phyloP scores from a whole-genome alignment of 371 early-diverging fungal species.

The Mucor indicus region DNA sequence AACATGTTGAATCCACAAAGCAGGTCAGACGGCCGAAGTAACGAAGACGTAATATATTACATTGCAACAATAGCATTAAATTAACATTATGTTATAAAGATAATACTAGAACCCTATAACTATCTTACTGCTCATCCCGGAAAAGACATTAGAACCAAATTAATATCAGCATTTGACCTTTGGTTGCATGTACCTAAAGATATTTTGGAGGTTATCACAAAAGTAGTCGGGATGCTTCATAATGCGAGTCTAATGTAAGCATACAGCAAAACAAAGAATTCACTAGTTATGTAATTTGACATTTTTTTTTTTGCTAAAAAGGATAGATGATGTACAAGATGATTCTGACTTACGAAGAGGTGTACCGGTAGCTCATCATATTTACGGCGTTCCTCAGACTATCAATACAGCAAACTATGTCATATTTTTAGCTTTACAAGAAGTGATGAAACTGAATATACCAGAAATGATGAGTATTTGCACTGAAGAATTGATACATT shows the following conservation, averaged over 20 bases:
- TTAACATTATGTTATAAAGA: conserved; percentile 20
- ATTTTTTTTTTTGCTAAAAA: neutral
- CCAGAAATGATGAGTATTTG: conserved; percentile 75
- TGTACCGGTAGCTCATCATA: conserved; percentile 92
- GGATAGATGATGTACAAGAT: conserved; percentile 85
- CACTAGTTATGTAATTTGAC: neutral
- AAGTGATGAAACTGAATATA: conserved; percentile 67
- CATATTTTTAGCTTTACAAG: conserved; percentile 87
- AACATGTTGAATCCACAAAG: conserved; percentile 3
- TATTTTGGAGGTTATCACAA: conserved; percentile 67
- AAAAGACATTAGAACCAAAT: conserved; percentile 84
- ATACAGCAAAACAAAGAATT: too few relatives aligned
- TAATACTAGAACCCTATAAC: conserved; percentile 75
- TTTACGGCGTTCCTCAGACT: conserved; percentile 87
- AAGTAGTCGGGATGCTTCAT: conserved; percentile 92
- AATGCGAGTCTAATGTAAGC: conserved; percentile 86
- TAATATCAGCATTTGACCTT: conserved; percentile 85
- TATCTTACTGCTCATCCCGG: conserved; percentile 85
- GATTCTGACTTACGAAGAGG: conserved; percentile 86
- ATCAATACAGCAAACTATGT: conserved; percentile 96
- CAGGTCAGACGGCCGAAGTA: neutral
- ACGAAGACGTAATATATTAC: neutral
- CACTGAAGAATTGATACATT: conserved; percentile 85
- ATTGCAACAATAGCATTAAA: neutral
- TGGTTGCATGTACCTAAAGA: conserved; percentile 81